These are phyloP conservation scores for Chaetomiaceae sp. DNA, from an alignment of 2,329 filamentous ascomycete species.

Conservation along the genomic window DNA sequence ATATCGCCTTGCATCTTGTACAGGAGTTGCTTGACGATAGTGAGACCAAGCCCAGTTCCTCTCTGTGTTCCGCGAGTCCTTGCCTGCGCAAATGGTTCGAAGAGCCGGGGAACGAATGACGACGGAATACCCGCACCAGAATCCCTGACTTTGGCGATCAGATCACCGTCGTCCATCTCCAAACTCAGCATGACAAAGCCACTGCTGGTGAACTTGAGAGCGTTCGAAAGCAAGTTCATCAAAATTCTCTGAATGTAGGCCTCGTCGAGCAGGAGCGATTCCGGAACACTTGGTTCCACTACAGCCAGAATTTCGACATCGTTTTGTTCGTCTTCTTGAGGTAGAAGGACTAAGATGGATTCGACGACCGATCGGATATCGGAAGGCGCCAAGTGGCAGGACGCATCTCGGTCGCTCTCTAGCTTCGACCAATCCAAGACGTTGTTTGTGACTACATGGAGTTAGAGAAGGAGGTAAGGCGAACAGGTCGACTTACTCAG, in stretches of 20 bases:
- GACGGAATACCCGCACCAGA: constrained; percentile 5
- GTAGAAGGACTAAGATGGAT: constrained; percentile 2
- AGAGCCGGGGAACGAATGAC: constrained; percentile 3
- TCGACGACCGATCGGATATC: constrained; percentile 6
- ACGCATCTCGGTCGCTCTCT: constrained; percentile 3
- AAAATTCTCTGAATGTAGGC: constrained; percentile 4
- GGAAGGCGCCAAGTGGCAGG: constrained; percentile 4
- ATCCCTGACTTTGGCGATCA: constrained; percentile 3
- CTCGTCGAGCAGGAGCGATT: constrained; percentile 6
- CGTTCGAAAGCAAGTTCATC: constrained; percentile 5
- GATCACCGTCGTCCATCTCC: constrained; percentile 4
- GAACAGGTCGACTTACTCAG: not conserved
- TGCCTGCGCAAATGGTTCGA: constrained; percentile 4
- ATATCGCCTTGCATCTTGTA: constrained; percentile 5
- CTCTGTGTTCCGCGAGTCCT: constrained; percentile 5
- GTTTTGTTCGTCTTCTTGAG: not conserved
- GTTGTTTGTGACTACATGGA: constrained; percentile 4
- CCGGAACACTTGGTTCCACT: constrained; percentile 1
- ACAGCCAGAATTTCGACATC: constrained; percentile 6
- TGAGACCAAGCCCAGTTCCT: constrained; percentile 4
- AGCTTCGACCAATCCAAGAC: constrained; percentile 5
- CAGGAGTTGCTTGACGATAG: constrained; percentile 3
- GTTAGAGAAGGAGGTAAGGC: not conserved
- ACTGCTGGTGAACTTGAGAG: constrained; percentile 7
- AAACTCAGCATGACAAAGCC: constrained; percentile 8